Evolutionary conservation across 345 rosid species (phyloP).

Genomic region (Luvunga scandens): DNA sequence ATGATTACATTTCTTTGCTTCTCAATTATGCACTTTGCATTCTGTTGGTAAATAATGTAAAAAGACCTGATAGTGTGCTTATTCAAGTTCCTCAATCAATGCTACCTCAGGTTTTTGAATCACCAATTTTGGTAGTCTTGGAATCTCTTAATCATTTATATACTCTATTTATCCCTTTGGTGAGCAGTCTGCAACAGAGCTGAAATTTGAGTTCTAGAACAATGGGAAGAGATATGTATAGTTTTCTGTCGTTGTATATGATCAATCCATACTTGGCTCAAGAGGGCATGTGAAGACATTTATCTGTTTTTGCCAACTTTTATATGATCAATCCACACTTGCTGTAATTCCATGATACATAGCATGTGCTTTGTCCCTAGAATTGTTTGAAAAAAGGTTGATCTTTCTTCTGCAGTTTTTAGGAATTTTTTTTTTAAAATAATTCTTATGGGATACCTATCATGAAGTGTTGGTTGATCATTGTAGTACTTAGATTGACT

Average conservation of each 20-base stretch:
- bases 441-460: neutral
- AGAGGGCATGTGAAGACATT: neutral
- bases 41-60: neutral
- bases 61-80: neutral
- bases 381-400: neutral
- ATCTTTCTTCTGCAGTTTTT: neutral
- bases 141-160: neutral
- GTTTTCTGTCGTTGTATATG: neutral
- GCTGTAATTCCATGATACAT: slow-evolving; percentile 2
- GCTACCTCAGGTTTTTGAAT: neutral
- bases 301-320: neutral
- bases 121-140: neutral
- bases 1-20: slow-evolving; percentile 2
- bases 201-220: neutral
- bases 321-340: neutral
- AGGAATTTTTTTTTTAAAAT: neutral
- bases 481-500: neutral
- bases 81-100: neutral
- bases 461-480: neutral
- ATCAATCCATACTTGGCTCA: neutral
- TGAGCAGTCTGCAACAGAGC: neutral
- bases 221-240: neutral
- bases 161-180: neutral
- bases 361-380: neutral
- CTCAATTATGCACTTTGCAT: neutral